Conservation (phyloP, 2,329 filamentous ascomycete genomes). For the Verticillium zaregamsianum region DNA sequence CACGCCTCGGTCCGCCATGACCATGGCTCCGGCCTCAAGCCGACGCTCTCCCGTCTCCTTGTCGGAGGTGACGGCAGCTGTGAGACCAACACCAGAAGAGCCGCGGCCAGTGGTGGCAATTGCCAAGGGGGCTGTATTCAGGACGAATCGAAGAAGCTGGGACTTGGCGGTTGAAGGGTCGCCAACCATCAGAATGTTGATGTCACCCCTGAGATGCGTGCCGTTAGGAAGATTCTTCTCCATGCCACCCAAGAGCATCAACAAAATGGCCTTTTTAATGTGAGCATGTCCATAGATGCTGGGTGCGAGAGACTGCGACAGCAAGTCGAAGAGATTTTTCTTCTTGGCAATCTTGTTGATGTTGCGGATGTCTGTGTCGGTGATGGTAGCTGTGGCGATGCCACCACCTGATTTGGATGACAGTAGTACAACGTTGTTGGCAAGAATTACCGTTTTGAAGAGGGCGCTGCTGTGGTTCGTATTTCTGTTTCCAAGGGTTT, state of each 20-base stretch:
- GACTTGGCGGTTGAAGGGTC: constrained; percentile 98
- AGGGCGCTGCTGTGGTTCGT: constrained; percentile 85
- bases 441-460: constrained; percentile 90
- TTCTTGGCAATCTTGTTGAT: constrained; percentile 98
- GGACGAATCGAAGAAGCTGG: constrained; percentile 92
- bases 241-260: constrained; percentile 93
- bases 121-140: constrained; percentile 93
- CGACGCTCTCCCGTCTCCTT: constrained; percentile 96
- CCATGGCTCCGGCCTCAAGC: constrained; percentile 97
- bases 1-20: constrained; percentile 91
- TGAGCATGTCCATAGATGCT: constrained; percentile 97
- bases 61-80: constrained; percentile 91
- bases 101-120: constrained; percentile 96
- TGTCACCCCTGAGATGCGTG: constrained; percentile 95
- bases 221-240: constrained; percentile 99
- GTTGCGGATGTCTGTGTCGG: constrained; percentile 94
- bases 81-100: constrained; percentile 95
- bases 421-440: constrained; percentile 90
- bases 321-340: constrained; percentile 84
- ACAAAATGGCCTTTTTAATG: constrained; percentile 94
- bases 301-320: constrained; percentile 90
- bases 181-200: constrained; percentile 99
- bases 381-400: constrained; percentile 86
- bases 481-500: constrained; percentile 92
- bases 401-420: constrained; percentile 96